phyloP scores from a whole-genome alignment of 139 green algal species.

The Volvox africanus region DNA sequence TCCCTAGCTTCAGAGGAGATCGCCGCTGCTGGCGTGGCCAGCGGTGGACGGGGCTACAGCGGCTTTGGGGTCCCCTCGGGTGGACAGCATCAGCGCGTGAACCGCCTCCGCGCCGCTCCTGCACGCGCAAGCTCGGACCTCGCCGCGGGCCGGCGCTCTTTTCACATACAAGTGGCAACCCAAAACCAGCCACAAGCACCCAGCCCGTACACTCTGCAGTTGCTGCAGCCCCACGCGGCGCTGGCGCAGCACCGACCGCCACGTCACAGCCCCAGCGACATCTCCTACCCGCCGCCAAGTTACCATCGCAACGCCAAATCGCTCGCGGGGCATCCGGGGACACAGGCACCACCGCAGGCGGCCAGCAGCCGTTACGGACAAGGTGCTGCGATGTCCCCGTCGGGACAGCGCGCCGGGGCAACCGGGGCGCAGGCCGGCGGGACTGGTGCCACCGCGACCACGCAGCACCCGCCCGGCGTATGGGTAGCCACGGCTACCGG shows the following conservation, averaged over 20 bases:
- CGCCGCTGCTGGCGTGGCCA: background rate
- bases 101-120: background rate
- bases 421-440: background rate
- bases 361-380: slow-evolving; percentile 2
- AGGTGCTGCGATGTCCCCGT: background rate
- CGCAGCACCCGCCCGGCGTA: background rate
- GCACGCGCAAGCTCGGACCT: slow-evolving; percentile 26
- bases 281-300: slow-evolving; percentile 1
- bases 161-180: background rate
- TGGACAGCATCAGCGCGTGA: background rate
- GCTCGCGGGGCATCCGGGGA: background rate
- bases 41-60: background rate
- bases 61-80: background rate
- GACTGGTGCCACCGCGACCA: background rate
- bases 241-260: slow-evolving; percentile 13
- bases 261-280: slow-evolving; percentile 35
- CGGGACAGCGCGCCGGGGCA: background rate
- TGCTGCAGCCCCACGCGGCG: background rate
- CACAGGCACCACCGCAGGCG: background rate
- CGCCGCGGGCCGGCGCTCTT: background rate
- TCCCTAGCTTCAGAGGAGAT: background rate
- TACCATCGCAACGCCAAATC: background rate
- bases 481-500: background rate
- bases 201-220: background rate
- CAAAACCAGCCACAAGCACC: background rate